Percentiles rank a stretch among this genome's conserved stretches.
Conservation (phyloP, 106 monocot genomes). For the Posidonia australis region DNA sequence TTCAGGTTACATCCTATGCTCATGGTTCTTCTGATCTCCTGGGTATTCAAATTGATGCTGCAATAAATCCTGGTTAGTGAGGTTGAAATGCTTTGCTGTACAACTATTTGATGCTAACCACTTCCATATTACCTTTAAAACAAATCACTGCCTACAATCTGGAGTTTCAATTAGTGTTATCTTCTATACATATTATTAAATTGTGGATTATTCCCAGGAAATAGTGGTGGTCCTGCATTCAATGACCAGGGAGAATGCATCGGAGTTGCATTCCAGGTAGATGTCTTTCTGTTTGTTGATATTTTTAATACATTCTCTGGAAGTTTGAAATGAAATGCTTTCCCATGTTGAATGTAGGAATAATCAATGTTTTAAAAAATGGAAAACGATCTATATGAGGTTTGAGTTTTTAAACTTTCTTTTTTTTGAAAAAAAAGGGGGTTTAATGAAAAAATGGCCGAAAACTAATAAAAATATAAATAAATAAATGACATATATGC, state of each 20-base stretch:
- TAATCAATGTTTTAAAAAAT: too few species aligned
- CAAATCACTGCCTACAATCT: background rate
- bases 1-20: constrained; percentile 91
- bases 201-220: constrained; percentile 43
- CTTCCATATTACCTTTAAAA: background rate
- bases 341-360: background rate
- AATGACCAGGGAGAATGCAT: constrained; percentile 98
- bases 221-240: constrained; percentile 96
- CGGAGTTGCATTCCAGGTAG: constrained; percentile 98
- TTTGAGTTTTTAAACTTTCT: too few species aligned
- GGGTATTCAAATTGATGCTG: constrained; percentile 98
- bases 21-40: constrained; percentile 94
- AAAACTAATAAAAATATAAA: too few species aligned
- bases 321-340: background rate
- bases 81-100: background rate
- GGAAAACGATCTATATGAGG: too few species aligned
- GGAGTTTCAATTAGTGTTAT: background rate
- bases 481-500: too few species aligned
- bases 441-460: too few species aligned
- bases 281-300: constrained; percentile 7
- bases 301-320: too few species aligned
- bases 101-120: background rate
- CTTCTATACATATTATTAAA: background rate
- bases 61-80: constrained; percentile 83
- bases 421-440: too few species aligned